Base-by-base conservation (phyloP, 192 early-diverging fungal genomes). In the Backusella parvicylindrica region DNA sequence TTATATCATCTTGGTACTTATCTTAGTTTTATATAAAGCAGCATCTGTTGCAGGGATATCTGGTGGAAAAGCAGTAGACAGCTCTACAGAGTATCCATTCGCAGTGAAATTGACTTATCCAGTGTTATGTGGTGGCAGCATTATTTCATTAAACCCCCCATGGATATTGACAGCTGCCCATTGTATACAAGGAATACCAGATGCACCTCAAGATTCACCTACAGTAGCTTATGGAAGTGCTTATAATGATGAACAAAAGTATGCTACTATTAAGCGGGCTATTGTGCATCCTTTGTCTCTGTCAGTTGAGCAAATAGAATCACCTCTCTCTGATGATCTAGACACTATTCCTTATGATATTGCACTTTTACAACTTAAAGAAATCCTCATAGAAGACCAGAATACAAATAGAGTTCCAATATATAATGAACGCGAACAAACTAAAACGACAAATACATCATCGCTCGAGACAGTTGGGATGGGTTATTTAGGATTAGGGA, bases 91-190 rank as follows among this genome's bases (percentile, higher is more conserved):
- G 6, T 73, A 41, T 43, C 72, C 72, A 21, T 73, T 73, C 26
- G 26, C 33, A 32, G 72, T 65, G 6, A 73, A 37, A 63, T 36
- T 73, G 35, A 63, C 56, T 1, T 33, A 33, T 18, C 72, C 72
- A 12, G 21, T 41, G 16, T 30, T 73, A 31, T 73, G 72, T 43
- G 72, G 72, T 32, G 63, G 72, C 21, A 65, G 21, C 13, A 64
- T 73, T 6, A 47, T 73, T 12, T 73, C 72, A 33, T 32, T 73
- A 30, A 31, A 73, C 13, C 72, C 72, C 26, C 26, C 72, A 41
- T 64, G 53, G 38, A 9, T 73, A 5, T n/a, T 73, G 7, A 73
- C 72, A 73, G 72, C 72, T 0, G 72, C 72, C 1, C 72, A 73
- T 40, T 73, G 72, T 73, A 16, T 73, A 43, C 28, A 31, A 8